Evolutionary conservation across 306 rosid genomes (phyloP), one percentile per base, ranked within the genome.

Genomic region (Fragaria nilgerrensis): DNA sequence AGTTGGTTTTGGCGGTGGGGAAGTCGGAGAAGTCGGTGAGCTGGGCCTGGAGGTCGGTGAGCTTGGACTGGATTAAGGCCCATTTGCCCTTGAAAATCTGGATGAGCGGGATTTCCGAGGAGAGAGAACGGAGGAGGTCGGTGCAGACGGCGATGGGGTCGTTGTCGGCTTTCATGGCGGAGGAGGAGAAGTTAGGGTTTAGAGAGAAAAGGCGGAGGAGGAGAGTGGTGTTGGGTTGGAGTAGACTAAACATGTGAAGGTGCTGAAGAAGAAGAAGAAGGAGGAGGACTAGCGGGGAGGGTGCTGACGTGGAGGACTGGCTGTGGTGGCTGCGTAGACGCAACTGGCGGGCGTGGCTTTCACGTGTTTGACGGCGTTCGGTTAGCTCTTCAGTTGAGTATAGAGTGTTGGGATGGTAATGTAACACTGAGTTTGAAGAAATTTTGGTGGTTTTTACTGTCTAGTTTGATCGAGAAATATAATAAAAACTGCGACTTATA

Each of bases 1-100:
- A 50, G 87, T 88, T 84, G 55, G 96, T 53, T 67, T 78, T 14
- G 3, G 83, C 79, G 80, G 58, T 48, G 1, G 90, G 91, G 34
- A 81, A 84, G 27, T 89, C 92, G 75, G 89, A 19, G 44, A 90
- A 85, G 62, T 90, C 97, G 49, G 84, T 15, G 72, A 95, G 91
- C 44, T 92, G 98, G 20, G 92, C 70, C 34, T 85, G 86, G 75
- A 95, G 95, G 9, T 82, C 79, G 63, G 80, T 79, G 82, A 95
- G 92, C 73, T 92, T 92, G 82, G 84, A 67, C 50, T 80, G 69
- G 79, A 84, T 81, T 12, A 88, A 79, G 48, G 89, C 82, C 98
- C 98, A 95, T 65, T 95, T 95, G 8, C 89, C 91, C 68, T 84
- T 92, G 81, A 95, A 89, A 82, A 72, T 84, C 1, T 75, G 84